Evolutionary conservation across 495 filamentous ascomycete genomes (phyloP), one percentile per base, ranked within the genome.

Genomic region (Daldinia childiae): DNA sequence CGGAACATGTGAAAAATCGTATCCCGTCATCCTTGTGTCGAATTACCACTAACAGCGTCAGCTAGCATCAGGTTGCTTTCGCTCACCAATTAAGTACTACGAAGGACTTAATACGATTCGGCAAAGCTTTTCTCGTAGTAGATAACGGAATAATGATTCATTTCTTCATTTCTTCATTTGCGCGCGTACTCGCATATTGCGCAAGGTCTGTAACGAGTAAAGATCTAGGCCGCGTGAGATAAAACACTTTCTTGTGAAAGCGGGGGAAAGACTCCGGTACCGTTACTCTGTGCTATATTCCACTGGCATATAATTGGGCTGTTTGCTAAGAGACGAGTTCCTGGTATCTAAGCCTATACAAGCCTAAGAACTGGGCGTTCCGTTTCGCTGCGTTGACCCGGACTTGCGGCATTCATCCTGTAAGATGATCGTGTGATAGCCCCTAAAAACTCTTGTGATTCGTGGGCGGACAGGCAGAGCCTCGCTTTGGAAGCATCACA

Each of bases 341-440:
- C 64, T 57, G 56, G 27, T 51, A 21, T 69, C 12, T 3, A 36
- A 36, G 19, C 15, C 14, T 11, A 21, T 69, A 3, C 12, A 36
- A 36, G 19, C 15, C 14, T 11, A 15, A 56, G 56, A 68, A 55
- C 38, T 52, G 29, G 51, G 51, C 61, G 29, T 66, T 69, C 71
- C 66, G 66, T 69, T 59, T 73, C 57, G 71, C 61, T 62, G 65
- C 11, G 39, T 52, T 39, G 66, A 62, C 62, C 66, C 66, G 65
- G 66, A 73, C 65, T 73, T 66, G 58, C 71, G 71, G 71, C 71
- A 69, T 66, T 69, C 66, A 55, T 62, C 56, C 71, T 73, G 71
- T 61, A 73, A 73, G 71, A 73, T 65, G 66, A 69, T 66, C 71
- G 66, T 73, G 71, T 73, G 71, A 73, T 73, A 43, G 51, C 58